Conservation (phyloP, 352 stramenopile species). For the Phytophthora multivora region DNA sequence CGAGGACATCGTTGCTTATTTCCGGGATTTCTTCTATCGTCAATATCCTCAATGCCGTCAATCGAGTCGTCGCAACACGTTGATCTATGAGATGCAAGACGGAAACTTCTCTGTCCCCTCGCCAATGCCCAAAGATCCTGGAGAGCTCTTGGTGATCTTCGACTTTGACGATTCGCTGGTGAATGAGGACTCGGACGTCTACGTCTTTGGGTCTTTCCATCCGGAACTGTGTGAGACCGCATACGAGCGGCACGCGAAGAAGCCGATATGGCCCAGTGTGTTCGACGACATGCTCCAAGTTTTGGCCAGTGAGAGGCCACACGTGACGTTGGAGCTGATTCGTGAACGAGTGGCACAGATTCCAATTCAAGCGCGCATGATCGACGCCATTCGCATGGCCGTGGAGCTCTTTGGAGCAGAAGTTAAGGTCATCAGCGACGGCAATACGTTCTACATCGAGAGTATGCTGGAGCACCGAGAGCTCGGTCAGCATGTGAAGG, state of each 20-base stretch:
- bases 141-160: conserved; percentile 36
- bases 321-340: conserved; percentile 44
- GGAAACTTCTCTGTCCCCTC: conserved; percentile 11
- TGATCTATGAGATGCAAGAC: background rate
- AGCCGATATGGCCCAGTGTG: conserved; percentile 56
- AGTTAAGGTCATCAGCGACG: conserved; percentile 74
- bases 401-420: conserved; percentile 44
- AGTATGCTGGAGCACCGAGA: conserved; percentile 58
- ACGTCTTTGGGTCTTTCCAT: conserved; percentile 65
- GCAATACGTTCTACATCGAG: conserved; percentile 80
- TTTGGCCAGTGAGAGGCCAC: conserved; percentile 40
- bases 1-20: conserved; percentile 26
- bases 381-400: conserved; percentile 61
- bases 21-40: conserved; percentile 22
- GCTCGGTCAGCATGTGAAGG: conserved; percentile 36
- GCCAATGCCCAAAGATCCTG: conserved; percentile 1
- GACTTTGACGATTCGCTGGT: conserved; percentile 62
- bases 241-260: conserved; percentile 16
- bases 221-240: conserved; percentile 52
- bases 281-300: conserved; percentile 64
- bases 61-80: background rate
- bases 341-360: conserved; percentile 46
- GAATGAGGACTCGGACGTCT: conserved; percentile 64
- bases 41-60: conserved; percentile 20
- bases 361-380: conserved; percentile 62